Base-by-base conservation (phyloP, 2,329 filamentous ascomycete genomes). In the Aspergillus udagawae region DNA sequence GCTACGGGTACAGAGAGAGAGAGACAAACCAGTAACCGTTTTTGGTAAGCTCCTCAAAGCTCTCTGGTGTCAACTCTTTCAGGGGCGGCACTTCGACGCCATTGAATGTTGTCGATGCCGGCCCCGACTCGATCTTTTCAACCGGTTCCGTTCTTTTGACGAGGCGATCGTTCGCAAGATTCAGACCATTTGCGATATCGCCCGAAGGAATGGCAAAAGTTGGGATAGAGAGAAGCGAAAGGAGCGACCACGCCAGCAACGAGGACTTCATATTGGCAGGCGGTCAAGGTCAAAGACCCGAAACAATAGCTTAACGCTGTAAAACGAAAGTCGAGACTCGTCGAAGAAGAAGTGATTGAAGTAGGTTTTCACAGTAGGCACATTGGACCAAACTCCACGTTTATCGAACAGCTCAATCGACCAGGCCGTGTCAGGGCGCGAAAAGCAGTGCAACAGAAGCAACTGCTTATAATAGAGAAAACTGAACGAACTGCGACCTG, bases 11-110 rank as follows among this genome's bases (percentile, higher is more conserved):
- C 23, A 44, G n/a, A n/a, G n/a, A n/a, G n/a, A 38, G 51, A 28
- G 35, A n/a, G 60, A 58, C 74, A 66, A 63, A 81, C 79, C 80
- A 82, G 62, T 81, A 80, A 47, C 80, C 80, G 59, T 81, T 76
- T 62, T 79, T 79, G 25, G 77, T 76, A n/a, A 72, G 73, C 54
- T 79, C 73, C 8, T 78, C 73, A 54, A 82, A 82, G 50, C 74
- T 75, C 14, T 77, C 73, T n/a, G 76, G 78, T 4, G 74, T 72
- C 56, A 83, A 69, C 32, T 80, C 77, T 60, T 74, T 74, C 68
- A 82, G 72, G 10, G 79, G 75, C 35, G 81, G 81, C 23, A 83
- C 80, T 62, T 79, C 72, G 25, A 81, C 67, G 27, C 73, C 80
- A 72, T 83, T 83, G 68, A 83, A 83, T 28, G 72, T 67, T 14